Evolutionary conservation across 1,139 yeast genomes (phyloP).

Genomic region (Lodderomyces margitis): DNA sequence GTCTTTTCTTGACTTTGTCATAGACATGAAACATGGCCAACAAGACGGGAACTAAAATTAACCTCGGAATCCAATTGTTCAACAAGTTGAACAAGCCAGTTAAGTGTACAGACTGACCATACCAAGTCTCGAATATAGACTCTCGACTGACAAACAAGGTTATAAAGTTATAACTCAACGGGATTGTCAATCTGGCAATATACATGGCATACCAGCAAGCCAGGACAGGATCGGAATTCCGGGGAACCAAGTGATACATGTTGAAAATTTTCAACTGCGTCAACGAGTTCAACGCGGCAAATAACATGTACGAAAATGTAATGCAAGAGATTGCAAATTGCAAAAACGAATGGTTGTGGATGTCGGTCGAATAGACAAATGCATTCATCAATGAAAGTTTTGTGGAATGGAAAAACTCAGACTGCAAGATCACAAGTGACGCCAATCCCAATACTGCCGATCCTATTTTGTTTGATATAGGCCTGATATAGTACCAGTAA

Average conservation of each 20-base stretch:
- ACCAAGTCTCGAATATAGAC: conserved; percentile 55
- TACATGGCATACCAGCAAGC: conserved; percentile 78
- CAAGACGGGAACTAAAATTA: conserved; percentile 64
- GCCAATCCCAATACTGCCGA: conserved; percentile 37
- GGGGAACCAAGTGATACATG: conserved; percentile 68
- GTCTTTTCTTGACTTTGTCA: conserved; percentile 53
- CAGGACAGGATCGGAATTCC: conserved; percentile 71
- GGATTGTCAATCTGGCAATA: conserved; percentile 78
- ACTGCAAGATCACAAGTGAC: conserved; percentile 60
- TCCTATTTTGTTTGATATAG: conserved; percentile 40
- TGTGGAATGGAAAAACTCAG: conserved; percentile 76
- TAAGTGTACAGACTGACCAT: conserved; percentile 72
- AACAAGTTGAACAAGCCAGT: conserved; percentile 72
- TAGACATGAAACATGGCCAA: conserved; percentile 68
- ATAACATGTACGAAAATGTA: conserved; percentile 64
- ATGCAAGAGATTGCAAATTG: conserved; percentile 41
- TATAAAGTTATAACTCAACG: conserved; percentile 75
- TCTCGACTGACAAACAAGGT: conserved; percentile 55
- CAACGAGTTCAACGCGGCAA: conserved; percentile 62
- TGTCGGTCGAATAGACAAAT: conserved; percentile 29
- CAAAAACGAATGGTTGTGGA: conserved; percentile 18
- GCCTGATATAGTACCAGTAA: conserved; percentile 43
- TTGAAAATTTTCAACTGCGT: conserved; percentile 70
- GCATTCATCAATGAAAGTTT: conserved; percentile 58
- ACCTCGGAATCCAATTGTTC: conserved; percentile 73